Evolutionary conservation across 257 asterid species (phyloP), one percentile per base, ranked within the genome.

Genomic region (Anisodus tanguticus): DNA sequence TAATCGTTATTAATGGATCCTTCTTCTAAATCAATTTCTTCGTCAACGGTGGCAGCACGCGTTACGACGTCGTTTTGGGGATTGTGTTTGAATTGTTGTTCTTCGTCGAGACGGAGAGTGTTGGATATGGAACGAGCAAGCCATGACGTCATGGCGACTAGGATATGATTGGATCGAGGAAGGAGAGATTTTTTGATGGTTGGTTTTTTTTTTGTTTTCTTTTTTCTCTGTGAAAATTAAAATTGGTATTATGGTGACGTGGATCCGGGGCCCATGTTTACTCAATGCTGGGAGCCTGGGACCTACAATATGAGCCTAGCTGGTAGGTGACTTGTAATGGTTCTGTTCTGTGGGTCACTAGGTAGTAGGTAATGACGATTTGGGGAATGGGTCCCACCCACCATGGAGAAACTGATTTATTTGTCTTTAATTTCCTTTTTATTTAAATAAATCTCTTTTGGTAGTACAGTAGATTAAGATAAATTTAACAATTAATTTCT

Each of bases 71-170:
- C 89, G 86, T 85, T 71, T 15, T 37, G 70, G 67, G 5, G 11
- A 4, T 64, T 49, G 45, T 16, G 81, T 22, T 49, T 51, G 22
- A 49, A 49, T 10, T 10, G 77, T 74, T 62, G 62, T 71, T 63
- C 62, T n/a, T 69, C 97, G 79, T 92, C 97, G 86, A 94, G 93
- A 80, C 88, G 94, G 93, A 95, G 95, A 76, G 90, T 45, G 89
- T 92, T 91, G 93, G 93, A 91, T 69, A 95, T 89, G 88, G 99
- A 94, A 85, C 97, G 98, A 86, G 95, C 95, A 86, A 95, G 87
- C 99, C 98, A 95, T 81, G 99, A 92, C 99, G 94, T 95, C 63
- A 68, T 79, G 35, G 35, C 35, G 86, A 80, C 82, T 45, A 9
- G 15, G 26, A 35, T 19, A 11, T 74, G 63, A 64, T 63, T 54